Evolutionary conservation across 169 alveolate genomes (phyloP).

Genomic region (Perkinsus marinus): DNA sequence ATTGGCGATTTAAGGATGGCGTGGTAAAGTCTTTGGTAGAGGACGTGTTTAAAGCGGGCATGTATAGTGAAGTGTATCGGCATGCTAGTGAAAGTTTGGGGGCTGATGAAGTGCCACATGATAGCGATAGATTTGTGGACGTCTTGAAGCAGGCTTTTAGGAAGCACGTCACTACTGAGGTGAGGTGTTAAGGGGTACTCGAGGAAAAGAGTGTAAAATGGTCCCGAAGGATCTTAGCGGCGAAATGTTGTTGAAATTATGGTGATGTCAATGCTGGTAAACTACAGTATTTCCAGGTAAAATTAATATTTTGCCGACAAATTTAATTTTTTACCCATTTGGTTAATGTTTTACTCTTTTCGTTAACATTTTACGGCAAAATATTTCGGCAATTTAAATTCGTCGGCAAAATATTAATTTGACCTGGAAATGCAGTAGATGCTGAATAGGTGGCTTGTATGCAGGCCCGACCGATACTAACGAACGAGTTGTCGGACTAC

Average conservation of each 20-base stretch:
- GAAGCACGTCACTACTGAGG: neutral
- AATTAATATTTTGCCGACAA: no score
- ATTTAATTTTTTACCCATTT: no score
- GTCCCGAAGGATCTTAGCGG: no score
- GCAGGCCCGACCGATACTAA: constrained; percentile 25
- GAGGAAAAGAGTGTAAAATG: no score
- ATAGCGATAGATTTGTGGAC: neutral
- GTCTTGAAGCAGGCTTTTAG: neutral
- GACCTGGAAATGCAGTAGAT: no score
- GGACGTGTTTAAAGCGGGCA: neutral
- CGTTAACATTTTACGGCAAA: no score
- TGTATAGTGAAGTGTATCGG: neutral
- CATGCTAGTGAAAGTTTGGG: neutral
- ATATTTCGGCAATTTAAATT: no score
- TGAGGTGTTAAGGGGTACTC: neutral
- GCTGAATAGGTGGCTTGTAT: neutral
- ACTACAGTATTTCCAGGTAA: no score
- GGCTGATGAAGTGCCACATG: neutral
- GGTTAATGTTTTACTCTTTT: no score
- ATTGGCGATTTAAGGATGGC: neutral
- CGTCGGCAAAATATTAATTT: no score
- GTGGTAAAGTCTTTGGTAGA: neutral
- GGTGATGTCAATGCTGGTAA: no score
- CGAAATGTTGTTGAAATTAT: no score
- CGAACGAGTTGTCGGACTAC: constrained; percentile 24